Evolutionary conservation across 2,329 filamentous ascomycete species (phyloP).

Genomic region (Aaosphaeria arxii): DNA sequence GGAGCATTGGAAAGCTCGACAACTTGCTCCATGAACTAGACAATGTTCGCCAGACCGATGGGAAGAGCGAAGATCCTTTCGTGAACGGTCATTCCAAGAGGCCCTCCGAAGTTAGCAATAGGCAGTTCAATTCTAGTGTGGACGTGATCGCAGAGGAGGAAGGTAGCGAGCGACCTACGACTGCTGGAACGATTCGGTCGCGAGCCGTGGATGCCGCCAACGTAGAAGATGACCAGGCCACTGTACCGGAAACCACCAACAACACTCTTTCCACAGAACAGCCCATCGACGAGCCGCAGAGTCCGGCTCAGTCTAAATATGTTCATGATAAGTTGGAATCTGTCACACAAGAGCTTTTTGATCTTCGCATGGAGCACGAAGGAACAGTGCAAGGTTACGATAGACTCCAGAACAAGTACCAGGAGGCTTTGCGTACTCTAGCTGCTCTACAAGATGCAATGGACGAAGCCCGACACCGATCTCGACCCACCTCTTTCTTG

Average conservation of each 20-base stretch:
- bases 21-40: slow-evolving; percentile 90
- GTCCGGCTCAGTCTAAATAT: slow-evolving; percentile 76
- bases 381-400: slow-evolving; percentile 77
- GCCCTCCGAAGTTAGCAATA: slow-evolving; percentile 18
- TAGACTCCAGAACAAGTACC: slow-evolving; percentile 81
- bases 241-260: slow-evolving; percentile 12
- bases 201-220: neutral
- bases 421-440: slow-evolving; percentile 78
- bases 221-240: slow-evolving; percentile 4
- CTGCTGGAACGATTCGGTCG: slow-evolving; percentile 17
- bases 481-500: slow-evolving; percentile 78
- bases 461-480: slow-evolving; percentile 70
- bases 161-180: slow-evolving; percentile 26
- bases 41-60: slow-evolving; percentile 45
- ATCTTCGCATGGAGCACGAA: slow-evolving; percentile 88
- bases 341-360: slow-evolving; percentile 87
- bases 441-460: slow-evolving; percentile 81
- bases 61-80: slow-evolving; percentile 24
- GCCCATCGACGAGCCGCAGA: slow-evolving; percentile 54
- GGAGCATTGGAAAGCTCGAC: slow-evolving; percentile 91
- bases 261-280: slow-evolving; percentile 17
- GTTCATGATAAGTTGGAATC: slow-evolving; percentile 90
- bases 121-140: slow-evolving; percentile 30
- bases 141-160: slow-evolving; percentile 37
- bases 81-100: slow-evolving; percentile 35